Evolutionary conservation across 2,329 filamentous ascomycete species (phyloP).

Genomic region (Exophiala phaeomuriformis): DNA sequence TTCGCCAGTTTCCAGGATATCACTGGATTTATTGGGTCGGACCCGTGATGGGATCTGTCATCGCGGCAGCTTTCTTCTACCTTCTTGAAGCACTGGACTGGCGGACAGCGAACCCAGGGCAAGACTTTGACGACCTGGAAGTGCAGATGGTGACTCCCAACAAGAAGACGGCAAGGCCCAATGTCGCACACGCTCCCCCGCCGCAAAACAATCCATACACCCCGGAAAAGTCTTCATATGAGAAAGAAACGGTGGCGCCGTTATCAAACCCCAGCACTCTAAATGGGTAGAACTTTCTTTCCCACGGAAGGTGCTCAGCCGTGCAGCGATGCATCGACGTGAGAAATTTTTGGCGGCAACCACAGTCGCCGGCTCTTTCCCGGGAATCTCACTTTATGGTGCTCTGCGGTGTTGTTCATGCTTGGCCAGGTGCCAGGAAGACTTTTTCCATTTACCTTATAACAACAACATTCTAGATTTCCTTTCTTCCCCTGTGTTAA

Average conservation of each 20-base stretch:
- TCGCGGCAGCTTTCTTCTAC: conserved; percentile 43
- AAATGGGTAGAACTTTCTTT: neutral
- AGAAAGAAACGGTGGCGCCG: neutral
- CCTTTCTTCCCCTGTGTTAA: too few relatives aligned
- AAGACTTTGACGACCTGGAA: conserved; percentile 42
- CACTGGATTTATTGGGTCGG: conserved; percentile 48
- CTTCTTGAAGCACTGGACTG: conserved; percentile 41
- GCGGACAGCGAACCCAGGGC: conserved; percentile 39
- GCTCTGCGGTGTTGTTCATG: too few relatives aligned
- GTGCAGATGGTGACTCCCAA: neutral
- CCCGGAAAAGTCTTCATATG: neutral
- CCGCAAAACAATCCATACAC: neutral
- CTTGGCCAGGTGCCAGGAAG: too few relatives aligned
- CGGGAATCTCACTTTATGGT: too few relatives aligned
- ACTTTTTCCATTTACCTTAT: too few relatives aligned
- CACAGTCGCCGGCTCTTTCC: too few relatives aligned
- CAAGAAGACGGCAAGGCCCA: neutral
- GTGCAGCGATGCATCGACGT: too few relatives aligned
- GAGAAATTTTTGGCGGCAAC: too few relatives aligned
- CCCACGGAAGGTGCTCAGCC: too few relatives aligned
- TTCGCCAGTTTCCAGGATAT: conserved; percentile 39
- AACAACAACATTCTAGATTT: too few relatives aligned
- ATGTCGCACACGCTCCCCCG: neutral
- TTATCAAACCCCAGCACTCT: neutral
- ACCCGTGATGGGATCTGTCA: conserved; percentile 39